Evolutionary conservation across 768 basidiomycete genomes (phyloP).

Genomic region (Tylopilus rubrobrunneus): DNA sequence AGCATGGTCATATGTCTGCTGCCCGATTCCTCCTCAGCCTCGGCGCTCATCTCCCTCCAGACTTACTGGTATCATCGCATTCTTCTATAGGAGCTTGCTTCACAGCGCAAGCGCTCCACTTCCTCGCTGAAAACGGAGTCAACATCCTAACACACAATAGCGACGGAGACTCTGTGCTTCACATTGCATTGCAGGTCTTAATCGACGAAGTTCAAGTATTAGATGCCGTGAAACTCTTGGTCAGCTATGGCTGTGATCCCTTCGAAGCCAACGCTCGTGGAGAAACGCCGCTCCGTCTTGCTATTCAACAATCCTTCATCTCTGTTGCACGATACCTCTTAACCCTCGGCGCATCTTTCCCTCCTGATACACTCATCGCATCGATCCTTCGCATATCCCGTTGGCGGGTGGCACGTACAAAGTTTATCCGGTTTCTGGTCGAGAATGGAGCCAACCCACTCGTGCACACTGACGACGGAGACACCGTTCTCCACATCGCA

Average conservation of each 20-base stretch:
- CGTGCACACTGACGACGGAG: too few species aligned
- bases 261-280: not conserved
- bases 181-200: too few species aligned
- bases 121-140: too few species aligned
- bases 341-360: not conserved
- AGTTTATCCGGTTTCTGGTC: too few species aligned
- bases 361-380: not conserved
- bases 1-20: not conserved
- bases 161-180: too few species aligned
- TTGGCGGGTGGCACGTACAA: too few species aligned
- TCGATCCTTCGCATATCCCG: not conserved
- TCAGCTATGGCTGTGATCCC: not conserved
- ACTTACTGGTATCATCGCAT: not conserved
- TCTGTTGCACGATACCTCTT: not conserved
- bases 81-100: too few species aligned
- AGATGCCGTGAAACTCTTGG: not conserved
- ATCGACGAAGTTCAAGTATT: not conserved
- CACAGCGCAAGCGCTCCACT: too few species aligned
- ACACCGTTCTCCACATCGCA: too few species aligned
- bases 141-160: too few species aligned
- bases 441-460: too few species aligned
- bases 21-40: not conserved
- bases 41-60: not conserved
- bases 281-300: not conserved
- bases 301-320: not conserved